phyloP scores from a whole-genome alignment of 2,329 filamentous ascomycete species.

The Hypoxylon sp. region DNA sequence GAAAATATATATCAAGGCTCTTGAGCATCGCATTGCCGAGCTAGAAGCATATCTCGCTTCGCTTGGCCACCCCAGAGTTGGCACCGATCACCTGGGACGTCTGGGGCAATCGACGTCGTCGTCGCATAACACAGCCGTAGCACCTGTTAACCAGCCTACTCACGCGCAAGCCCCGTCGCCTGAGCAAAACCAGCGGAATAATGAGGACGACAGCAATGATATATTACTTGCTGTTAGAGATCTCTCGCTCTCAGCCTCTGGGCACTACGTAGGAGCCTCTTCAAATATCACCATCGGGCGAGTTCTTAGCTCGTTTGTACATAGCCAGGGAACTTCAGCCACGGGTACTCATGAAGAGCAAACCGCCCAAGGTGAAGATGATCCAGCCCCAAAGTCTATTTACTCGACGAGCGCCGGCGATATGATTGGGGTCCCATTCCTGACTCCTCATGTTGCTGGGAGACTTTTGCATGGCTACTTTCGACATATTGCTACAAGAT shows the following conservation, averaged over 20 bases:
- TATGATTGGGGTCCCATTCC: slow-evolving; percentile 49
- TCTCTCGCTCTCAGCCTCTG: slow-evolving; percentile 52
- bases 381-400: slow-evolving; percentile 53
- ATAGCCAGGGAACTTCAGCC: slow-evolving; percentile 46
- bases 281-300: slow-evolving; percentile 55
- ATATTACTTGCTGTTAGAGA: slow-evolving; percentile 52
- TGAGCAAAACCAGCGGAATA: slow-evolving; percentile 37
- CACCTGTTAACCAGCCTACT: slow-evolving; percentile 20
- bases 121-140: slow-evolving; percentile 35
- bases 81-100: slow-evolving; percentile 47
- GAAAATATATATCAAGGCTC: slow-evolving; percentile 52
- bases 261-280: slow-evolving; percentile 52
- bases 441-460: slow-evolving; percentile 49
- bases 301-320: slow-evolving; percentile 53
- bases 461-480: slow-evolving; percentile 53
- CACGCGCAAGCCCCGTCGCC: slow-evolving; percentile 15
- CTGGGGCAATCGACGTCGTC: slow-evolving; percentile 38
- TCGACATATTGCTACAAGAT: slow-evolving; percentile 52
- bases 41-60: slow-evolving; percentile 50
- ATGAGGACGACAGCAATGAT: slow-evolving; percentile 52
- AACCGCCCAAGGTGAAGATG: slow-evolving; percentile 41
- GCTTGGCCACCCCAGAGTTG: slow-evolving; percentile 45
- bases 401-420: slow-evolving; percentile 47
- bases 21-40: slow-evolving; percentile 52
- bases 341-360: slow-evolving; percentile 39